Conservation (phyloP, 2,329 filamentous ascomycete genomes). For the Fusarium acutatum region DNA sequence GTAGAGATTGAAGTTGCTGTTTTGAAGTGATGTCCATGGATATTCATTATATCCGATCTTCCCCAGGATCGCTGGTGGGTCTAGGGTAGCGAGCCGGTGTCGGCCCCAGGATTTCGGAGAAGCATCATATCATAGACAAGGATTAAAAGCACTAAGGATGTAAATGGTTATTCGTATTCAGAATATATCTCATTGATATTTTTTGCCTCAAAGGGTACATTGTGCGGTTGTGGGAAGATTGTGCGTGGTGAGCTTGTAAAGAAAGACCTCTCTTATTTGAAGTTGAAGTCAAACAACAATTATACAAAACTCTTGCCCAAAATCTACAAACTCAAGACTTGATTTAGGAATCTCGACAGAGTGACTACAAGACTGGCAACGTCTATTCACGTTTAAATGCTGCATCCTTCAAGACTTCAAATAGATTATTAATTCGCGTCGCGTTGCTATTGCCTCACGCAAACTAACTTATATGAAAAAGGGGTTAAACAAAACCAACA, state of each 20-base stretch:
- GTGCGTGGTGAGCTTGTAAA: too few species aligned
- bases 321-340: neutral
- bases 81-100: constrained; percentile 23
- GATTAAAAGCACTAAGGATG: neutral
- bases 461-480: constrained; percentile 29
- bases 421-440: constrained; percentile 14
- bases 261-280: neutral
- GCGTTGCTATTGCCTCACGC: neutral
- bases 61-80: constrained; percentile 23
- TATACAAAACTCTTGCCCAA: rapidly evolving
- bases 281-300: rapidly evolving
- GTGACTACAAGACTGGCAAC: neutral
- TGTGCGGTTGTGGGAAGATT: neutral
- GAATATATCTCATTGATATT: neutral
- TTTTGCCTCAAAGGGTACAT: neutral
- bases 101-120: neutral
- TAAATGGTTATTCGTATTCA: neutral
- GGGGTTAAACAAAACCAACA: constrained; percentile 26
- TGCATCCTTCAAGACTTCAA: neutral
- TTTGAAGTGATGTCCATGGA: neutral
- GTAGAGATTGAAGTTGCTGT: neutral
- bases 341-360: neutral
- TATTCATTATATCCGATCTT: neutral
- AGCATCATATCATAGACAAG: neutral
- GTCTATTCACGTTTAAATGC: rapidly evolving